A percentile compares a stretch with the other conserved stretches of the same genome.
phyloP scores from a whole-genome alignment of 148 eudicot species.

The Linanthus parryae region DNA sequence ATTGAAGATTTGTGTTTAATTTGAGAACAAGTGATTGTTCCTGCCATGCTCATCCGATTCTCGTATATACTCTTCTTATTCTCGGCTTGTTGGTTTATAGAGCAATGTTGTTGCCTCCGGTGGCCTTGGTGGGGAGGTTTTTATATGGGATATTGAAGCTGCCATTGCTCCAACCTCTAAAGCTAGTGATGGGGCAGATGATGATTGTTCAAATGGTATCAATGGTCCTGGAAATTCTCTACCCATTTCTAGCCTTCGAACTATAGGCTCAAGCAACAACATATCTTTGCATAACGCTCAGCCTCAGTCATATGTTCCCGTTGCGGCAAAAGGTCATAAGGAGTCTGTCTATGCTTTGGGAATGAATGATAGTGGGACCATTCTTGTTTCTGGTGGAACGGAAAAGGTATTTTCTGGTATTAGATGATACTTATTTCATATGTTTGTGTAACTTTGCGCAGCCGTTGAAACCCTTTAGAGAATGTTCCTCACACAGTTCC shows the following conservation, averaged over 20 bases:
- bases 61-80: not conserved
- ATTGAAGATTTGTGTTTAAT: conserved; percentile 1
- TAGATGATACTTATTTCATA: not conserved
- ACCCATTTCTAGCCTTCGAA: conserved; percentile 53
- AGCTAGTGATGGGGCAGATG: conserved; percentile 55
- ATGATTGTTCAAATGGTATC: conserved; percentile 54
- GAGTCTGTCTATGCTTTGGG: conserved; percentile 97
- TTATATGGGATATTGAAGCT: conserved; percentile 97
- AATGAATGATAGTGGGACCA: conserved; percentile 79
- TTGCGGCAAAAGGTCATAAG: conserved; percentile 95
- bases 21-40: conserved; percentile 3
- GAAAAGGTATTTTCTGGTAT: conserved; percentile 65
- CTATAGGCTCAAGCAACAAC: conserved; percentile 68
- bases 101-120: conserved; percentile 82
- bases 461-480: not conserved
- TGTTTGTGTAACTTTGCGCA: not conserved
- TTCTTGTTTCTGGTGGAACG: conserved; percentile 98
- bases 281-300: conserved; percentile 59
- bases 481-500: conserved; percentile 1
- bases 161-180: conserved; percentile 72
- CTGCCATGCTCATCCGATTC: not conserved
- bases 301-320: conserved; percentile 68
- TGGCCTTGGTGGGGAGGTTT: conserved; percentile 99
- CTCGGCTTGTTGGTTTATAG: conserved; percentile 41
- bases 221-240: conserved; percentile 50